Conservation (phyloP, 345 rosid genomes). For the Rhodamnia argentea region DNA sequence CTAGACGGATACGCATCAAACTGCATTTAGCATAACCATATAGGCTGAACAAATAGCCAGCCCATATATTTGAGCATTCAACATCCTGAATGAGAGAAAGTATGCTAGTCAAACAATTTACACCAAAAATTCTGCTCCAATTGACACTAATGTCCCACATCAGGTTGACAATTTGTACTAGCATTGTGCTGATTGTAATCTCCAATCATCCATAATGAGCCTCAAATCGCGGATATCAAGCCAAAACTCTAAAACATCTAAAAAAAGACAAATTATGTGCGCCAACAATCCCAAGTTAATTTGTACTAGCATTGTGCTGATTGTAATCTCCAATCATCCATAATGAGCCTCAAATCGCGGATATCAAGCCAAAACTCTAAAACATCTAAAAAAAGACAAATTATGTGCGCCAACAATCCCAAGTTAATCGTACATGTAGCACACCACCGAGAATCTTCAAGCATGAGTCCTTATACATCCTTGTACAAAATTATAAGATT, state of each 20-base stretch:
- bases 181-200: not conserved
- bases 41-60: not conserved
- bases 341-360: not conserved
- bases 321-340: not conserved
- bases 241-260: not conserved
- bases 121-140: not conserved
- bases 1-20: not conserved
- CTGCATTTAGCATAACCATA: not conserved
- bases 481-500: not conserved
- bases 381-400: not conserved
- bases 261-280: not conserved
- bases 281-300: not conserved
- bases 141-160: not conserved
- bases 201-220: not conserved
- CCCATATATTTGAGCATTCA: not conserved
- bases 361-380: not conserved
- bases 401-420: not conserved
- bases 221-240: not conserved
- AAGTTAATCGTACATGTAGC: not conserved
- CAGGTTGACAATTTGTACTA: not conserved
- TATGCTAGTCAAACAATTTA: not conserved
- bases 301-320: not conserved
- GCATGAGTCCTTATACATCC: not conserved
- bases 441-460: not conserved
- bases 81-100: not conserved